These are phyloP conservation scores for Arxiozyma slooffiae DNA, from an alignment of 1,139 yeast species.

Conservation along the genomic window DNA sequence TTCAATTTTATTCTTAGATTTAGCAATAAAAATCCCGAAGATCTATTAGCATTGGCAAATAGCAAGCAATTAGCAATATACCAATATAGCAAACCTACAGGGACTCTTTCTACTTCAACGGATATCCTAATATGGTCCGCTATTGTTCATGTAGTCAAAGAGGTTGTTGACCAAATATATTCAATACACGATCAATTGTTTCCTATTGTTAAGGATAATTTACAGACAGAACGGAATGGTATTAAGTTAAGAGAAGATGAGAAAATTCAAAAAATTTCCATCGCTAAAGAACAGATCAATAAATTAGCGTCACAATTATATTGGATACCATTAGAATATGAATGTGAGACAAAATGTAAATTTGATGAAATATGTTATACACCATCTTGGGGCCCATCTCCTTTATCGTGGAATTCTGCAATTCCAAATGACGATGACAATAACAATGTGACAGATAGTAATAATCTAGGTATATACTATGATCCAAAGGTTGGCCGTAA, in stretches of 20 bases:
- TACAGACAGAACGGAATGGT: slow-evolving; percentile 8
- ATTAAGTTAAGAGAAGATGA: neutral
- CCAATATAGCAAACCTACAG: slow-evolving; percentile 39
- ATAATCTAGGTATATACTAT: slow-evolving; percentile 13
- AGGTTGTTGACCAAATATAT: slow-evolving; percentile 32
- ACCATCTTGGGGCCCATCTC: slow-evolving; percentile 54
- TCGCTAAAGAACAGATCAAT: slow-evolving; percentile 13
- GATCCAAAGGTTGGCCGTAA: slow-evolving; percentile 12
- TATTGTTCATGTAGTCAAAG: slow-evolving; percentile 32
- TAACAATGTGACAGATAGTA: neutral
- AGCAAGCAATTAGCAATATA: slow-evolving; percentile 29
- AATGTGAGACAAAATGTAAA: slow-evolving; percentile 36
- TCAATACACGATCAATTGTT: slow-evolving; percentile 27
- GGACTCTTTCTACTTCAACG: slow-evolving; percentile 31
- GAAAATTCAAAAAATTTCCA: slow-evolving; percentile 3
- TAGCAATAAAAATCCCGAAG: slow-evolving; percentile 6
- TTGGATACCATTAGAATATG: slow-evolving; percentile 37
- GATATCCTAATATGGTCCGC: slow-evolving; percentile 43
- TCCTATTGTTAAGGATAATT: slow-evolving; percentile 24
- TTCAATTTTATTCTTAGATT: slow-evolving; percentile 38
- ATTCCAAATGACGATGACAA: neutral
- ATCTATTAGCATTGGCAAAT: slow-evolving; percentile 10
- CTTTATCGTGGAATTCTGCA: slow-evolving; percentile 31
- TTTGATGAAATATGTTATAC: slow-evolving; percentile 42
- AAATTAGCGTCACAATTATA: slow-evolving; percentile 26